Evolutionary conservation across 352 stramenopile species (phyloP), one percentile per base, ranked within the genome.

Genomic region (Blastocystis sp.): DNA sequence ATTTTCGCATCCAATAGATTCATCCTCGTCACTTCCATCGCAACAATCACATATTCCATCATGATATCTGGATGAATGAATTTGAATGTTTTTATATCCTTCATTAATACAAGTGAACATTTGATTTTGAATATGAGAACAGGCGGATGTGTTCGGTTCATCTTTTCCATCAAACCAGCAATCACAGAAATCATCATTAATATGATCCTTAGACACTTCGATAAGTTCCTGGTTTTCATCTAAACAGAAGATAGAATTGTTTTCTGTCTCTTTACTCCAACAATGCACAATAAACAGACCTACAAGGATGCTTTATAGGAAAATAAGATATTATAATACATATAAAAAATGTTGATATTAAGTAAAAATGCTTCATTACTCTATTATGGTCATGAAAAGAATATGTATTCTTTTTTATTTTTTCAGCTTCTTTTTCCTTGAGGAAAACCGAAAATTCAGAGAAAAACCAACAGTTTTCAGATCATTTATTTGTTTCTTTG

Each of bases 11-110:
- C n/a, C n/a, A n/a, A 54, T 0, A 32, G 39, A 39, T 1, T 67
- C 31, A 9, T 65, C 37, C 30, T 67, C 58, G 33, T 67, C 58
- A 56, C 56, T 62, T 42, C 58, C 58, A 36, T 67, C 58, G n/a
- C 58, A 67, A 24, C 58, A 67, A 64, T 67, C 58, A 35, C 58
- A 67, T 16, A 67, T 42, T 0, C 58, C 58, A 52, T 67, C 58
- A 64, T 67, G 21, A 21, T 65, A 47, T 32, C 58, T 47, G 55
- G 46, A 65, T 25, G 58, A 65, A 66, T 55, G 43, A 32, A 67
- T 67, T 10, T 42, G 33, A 3, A 7, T 23, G 3, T 21, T 27
- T 35, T 57, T 58, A 1, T 58, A 25, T 4, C 28, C 35, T 30
- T 67, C 42, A 19, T 59, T 65, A 16, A 41, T 21, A 25, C 58